phyloP scores from a whole-genome alignment of 768 basidiomycete genomes.

The Pisolithus albus region DNA sequence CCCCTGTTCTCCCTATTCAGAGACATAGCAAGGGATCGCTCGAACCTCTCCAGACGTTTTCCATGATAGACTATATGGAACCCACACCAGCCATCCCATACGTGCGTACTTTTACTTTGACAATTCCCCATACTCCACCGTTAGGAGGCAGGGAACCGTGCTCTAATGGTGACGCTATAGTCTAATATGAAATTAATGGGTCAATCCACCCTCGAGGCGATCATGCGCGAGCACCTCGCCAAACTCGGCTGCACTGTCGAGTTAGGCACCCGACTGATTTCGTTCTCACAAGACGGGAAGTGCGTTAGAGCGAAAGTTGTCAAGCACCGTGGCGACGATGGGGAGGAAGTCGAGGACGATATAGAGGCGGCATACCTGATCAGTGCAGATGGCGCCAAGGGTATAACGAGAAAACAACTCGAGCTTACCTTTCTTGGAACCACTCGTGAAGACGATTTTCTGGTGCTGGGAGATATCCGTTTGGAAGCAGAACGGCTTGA shows the following conservation, averaged over 20 bases:
- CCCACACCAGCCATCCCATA: conserved; percentile 23
- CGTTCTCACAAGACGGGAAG: conserved; percentile 34
- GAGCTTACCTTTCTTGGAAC: conserved; percentile 39
- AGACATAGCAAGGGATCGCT: conserved; percentile 27
- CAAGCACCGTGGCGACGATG: conserved; percentile 13
- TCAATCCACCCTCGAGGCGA: conserved; percentile 26
- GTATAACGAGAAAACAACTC: conserved; percentile 31
- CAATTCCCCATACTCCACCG: too few relatives aligned
- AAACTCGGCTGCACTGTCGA: conserved; percentile 30
- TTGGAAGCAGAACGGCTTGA: conserved; percentile 24
- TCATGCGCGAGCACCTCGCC: conserved; percentile 13
- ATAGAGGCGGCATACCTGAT: conserved; percentile 29
- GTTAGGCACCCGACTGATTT: conserved; percentile 37
- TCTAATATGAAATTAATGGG: conserved; percentile 11
- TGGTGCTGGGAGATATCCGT: conserved; percentile 33
- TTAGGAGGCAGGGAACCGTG: not conserved
- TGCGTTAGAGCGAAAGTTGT: conserved; percentile 32
- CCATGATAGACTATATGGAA: conserved; percentile 5
- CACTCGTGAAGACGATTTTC: conserved; percentile 21
- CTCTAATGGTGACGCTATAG: conserved; percentile 2
- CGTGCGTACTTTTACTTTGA: conserved; percentile 7
- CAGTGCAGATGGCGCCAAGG: conserved; percentile 37
- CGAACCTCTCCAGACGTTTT: conserved; percentile 10
- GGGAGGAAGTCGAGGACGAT: conserved; percentile 20
- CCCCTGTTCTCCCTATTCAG: conserved; percentile 20